Conservation (phyloP, 768 basidiomycete species). For the Paxillus rubicundulus region DNA sequence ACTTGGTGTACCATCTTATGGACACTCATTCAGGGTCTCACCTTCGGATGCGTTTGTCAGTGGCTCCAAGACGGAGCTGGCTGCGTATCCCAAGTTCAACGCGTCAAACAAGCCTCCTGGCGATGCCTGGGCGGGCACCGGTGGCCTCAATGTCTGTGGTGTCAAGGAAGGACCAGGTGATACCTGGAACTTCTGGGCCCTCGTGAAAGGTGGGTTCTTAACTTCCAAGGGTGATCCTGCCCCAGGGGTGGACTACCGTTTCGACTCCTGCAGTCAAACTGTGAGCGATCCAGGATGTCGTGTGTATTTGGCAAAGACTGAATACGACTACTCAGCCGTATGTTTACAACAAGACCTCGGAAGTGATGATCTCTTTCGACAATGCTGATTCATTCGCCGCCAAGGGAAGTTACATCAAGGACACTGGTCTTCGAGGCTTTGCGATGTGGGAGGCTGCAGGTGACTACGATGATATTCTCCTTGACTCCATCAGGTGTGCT, state of each 20-base stretch:
- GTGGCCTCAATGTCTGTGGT: slow-evolving; percentile 7
- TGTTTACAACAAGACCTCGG: slow-evolving; percentile 54
- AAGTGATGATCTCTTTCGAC: slow-evolving; percentile 67
- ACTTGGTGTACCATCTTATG: slow-evolving; percentile 80
- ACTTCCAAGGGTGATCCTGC: slow-evolving; percentile 16
- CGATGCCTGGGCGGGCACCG: slow-evolving; percentile 15
- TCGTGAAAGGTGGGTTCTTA: background rate
- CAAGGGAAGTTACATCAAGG: slow-evolving; percentile 61
- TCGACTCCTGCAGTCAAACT: slow-evolving; percentile 69
- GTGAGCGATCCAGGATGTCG: slow-evolving; percentile 38
- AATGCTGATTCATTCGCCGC: slow-evolving; percentile 53
- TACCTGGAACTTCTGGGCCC: too few species aligned
- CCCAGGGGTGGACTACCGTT: slow-evolving; percentile 49
- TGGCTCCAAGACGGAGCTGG: slow-evolving; percentile 35
- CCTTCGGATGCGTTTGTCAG: slow-evolving; percentile 35
- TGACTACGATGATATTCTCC: slow-evolving; percentile 57
- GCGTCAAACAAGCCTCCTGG: slow-evolving; percentile 44
- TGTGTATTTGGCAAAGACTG: background rate
- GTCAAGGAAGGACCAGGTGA: slow-evolving; percentile 6
- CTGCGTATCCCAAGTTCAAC: slow-evolving; percentile 52
- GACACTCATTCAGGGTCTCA: slow-evolving; percentile 63
- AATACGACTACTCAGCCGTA: slow-evolving; percentile 47
- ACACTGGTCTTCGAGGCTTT: slow-evolving; percentile 56
- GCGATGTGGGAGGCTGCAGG: slow-evolving; percentile 72
- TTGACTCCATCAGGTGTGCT: slow-evolving; percentile 48